Conservation (phyloP, 2,329 filamentous ascomycete genomes). For the Tolypocladium nubicola region DNA sequence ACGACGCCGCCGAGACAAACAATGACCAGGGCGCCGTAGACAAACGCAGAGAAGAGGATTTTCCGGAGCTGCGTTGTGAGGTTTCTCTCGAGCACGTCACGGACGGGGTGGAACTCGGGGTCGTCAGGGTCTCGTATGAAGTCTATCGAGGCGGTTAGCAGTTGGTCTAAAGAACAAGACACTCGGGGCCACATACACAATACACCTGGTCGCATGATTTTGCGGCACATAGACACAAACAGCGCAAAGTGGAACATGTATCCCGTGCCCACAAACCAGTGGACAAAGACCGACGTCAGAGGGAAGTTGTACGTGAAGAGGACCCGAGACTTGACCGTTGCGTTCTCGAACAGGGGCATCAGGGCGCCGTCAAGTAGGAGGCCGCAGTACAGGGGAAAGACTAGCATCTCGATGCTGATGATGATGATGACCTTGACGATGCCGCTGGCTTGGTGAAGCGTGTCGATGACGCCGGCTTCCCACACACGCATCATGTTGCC, state of each 20-base stretch:
- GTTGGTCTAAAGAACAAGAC: not conserved
- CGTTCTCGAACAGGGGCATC: constrained; percentile 76
- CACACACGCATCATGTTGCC: constrained; percentile 45
- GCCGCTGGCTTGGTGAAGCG: constrained; percentile 84
- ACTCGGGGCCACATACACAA: constrained; percentile 52
- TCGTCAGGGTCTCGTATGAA: constrained; percentile 98
- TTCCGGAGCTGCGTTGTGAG: constrained; percentile 90
- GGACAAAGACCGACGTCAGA: constrained; percentile 85
- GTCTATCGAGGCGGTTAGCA: constrained; percentile 37
- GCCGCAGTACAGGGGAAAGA: constrained; percentile 93
- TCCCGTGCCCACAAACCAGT: constrained; percentile 97
- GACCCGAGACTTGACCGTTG: constrained; percentile 66
- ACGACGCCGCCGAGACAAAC: constrained; percentile 91
- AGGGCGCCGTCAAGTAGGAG: constrained; percentile 80
- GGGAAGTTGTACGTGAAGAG: constrained; percentile 71
- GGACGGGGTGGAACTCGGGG: constrained; percentile 93
- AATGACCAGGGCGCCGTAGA: constrained; percentile 88
- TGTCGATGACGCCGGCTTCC: constrained; percentile 73
- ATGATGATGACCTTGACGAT: constrained; percentile 97
- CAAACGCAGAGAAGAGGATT: constrained; percentile 89
- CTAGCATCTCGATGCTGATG: constrained; percentile 97
- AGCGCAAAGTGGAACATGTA: constrained; percentile 99
- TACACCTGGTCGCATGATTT: constrained; percentile 91
- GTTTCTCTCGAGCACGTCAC: constrained; percentile 88
- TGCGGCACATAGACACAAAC: constrained; percentile 97